Conservation (phyloP, 176 grass and related monocot species). For the Phyllostachys edulis region DNA sequence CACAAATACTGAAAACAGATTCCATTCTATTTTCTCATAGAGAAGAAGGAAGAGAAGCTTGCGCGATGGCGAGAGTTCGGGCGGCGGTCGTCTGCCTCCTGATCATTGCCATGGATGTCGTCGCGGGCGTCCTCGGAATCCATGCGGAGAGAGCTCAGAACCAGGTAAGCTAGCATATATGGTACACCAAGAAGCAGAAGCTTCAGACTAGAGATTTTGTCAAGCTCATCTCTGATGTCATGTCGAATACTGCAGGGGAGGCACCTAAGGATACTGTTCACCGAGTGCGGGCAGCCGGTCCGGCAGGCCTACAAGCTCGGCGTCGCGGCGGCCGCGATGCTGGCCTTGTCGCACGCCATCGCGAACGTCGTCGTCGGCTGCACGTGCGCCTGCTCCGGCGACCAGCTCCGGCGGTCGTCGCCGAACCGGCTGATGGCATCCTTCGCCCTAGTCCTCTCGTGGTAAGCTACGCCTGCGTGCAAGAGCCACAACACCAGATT, state of each 20-base stretch:
- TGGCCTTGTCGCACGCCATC: slow-evolving; percentile 62
- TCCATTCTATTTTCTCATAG: too few relatives aligned
- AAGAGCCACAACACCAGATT: background rate
- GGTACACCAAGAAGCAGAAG: background rate
- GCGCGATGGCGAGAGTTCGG: slow-evolving; percentile 63
- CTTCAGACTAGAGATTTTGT: background rate
- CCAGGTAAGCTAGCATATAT: slow-evolving; percentile 40
- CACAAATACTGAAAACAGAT: too few relatives aligned
- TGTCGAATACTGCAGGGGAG: slow-evolving; percentile 35
- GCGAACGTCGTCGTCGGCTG: slow-evolving; percentile 74
- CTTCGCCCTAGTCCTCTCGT: slow-evolving; percentile 60
- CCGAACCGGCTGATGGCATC: slow-evolving; percentile 62
- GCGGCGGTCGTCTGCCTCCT: slow-evolving; percentile 63
- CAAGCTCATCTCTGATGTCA: background rate
- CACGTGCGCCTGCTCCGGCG: slow-evolving; percentile 61
- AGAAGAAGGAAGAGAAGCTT: background rate
- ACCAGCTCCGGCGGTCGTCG: slow-evolving; percentile 9
- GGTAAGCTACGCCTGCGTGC: slow-evolving; percentile 28
- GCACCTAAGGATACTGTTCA: slow-evolving; percentile 56
- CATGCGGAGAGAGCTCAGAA: slow-evolving; percentile 72
- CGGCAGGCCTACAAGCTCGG: slow-evolving; percentile 78
- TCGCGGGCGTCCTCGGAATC: slow-evolving; percentile 72
- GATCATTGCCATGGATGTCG: slow-evolving; percentile 65
- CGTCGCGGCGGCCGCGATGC: slow-evolving; percentile 60
- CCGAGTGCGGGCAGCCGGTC: slow-evolving; percentile 85